Percentiles rank a stretch among this genome's conserved stretches.
phyloP scores from a whole-genome alignment of 1,284 basidiomycete genomes.

The Cystobasidium slooffiae region DNA sequence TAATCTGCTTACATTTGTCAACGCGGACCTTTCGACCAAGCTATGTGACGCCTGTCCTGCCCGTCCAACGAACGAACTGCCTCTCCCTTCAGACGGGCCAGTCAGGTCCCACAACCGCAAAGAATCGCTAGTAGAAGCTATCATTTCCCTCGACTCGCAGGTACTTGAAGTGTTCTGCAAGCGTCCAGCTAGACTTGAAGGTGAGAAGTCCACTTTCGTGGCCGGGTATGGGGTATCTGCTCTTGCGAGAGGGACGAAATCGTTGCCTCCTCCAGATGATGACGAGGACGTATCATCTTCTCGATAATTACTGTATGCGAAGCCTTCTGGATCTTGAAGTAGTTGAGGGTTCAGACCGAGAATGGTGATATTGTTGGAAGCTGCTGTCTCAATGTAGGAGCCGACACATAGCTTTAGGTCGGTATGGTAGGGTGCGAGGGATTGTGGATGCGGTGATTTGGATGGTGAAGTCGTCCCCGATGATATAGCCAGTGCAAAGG shows the following conservation, averaged over 20 bases:
- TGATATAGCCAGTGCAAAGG: conserved; percentile 39
- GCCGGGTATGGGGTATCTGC: conserved; percentile 81
- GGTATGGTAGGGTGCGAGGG: conserved; percentile 34
- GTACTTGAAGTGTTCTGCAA: conserved; percentile 66
- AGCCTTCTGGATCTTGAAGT: conserved; percentile 77
- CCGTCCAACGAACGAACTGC: conserved; percentile 57
- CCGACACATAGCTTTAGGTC: conserved; percentile 66
- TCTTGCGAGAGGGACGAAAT: conserved; percentile 76
- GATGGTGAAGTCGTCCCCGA: conserved; percentile 9
- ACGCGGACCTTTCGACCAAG: conserved; percentile 57
- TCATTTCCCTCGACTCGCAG: conserved; percentile 65
- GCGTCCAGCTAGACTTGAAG: conserved; percentile 66
- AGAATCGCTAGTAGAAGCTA: conserved; percentile 89
- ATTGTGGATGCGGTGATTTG: conserved; percentile 4
- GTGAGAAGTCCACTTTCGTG: conserved; percentile 81
- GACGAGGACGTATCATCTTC: not conserved
- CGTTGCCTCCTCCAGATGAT: not conserved
- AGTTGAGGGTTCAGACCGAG: conserved; percentile 67
- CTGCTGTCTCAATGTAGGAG: conserved; percentile 67
- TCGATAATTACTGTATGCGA: conserved; percentile 69
- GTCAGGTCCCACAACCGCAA: conserved; percentile 81
- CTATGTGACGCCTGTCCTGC: conserved; percentile 45
- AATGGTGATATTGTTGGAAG: conserved; percentile 77
- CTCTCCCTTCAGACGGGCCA: conserved; percentile 63
- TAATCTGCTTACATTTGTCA: conserved; percentile 74